A percentile compares a stretch with the other conserved stretches of the same genome.
Conservation (phyloP, 2,329 filamentous ascomycete species). For the Colletotrichum agaves region DNA sequence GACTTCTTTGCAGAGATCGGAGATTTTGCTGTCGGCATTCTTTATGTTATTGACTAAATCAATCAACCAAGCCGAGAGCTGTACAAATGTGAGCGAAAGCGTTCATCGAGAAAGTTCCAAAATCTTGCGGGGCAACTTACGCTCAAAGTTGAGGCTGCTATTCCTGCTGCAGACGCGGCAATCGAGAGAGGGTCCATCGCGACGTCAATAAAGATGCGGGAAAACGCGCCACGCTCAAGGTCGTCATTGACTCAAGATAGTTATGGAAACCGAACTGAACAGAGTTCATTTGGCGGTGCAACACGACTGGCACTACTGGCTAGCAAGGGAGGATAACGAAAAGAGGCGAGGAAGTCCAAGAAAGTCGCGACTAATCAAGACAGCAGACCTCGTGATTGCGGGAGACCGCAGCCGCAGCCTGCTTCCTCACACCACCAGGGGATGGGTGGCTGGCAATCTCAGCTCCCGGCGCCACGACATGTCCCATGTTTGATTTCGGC, state of each 20-base stretch:
- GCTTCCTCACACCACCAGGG: no score
- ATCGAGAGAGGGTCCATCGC: constrained; percentile 12
- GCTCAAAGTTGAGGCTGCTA: not conserved
- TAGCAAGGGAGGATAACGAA: no score
- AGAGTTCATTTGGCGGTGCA: not conserved
- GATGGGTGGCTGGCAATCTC: no score
- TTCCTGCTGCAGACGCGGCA: constrained; percentile 6
- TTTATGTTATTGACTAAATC: constrained; percentile 10
- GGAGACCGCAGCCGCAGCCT: no score
- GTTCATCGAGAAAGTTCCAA: not conserved
- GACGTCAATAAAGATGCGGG: not conserved
- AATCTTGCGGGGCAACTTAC: not conserved
- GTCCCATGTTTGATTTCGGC: no score
- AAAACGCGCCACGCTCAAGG: not conserved
- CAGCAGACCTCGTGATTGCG: no score
- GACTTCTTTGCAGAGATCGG: constrained; percentile 16
- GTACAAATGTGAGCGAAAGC: not conserved
- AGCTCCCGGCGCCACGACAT: no score
- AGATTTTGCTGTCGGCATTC: constrained; percentile 11
- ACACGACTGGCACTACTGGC: no score
- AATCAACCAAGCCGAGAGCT: constrained; percentile 17
- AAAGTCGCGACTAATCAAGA: no score
- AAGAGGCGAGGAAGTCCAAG: no score
- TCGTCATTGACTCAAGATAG: not conserved
- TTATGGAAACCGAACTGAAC: not conserved